phyloP scores from a whole-genome alignment of 139 green algal genomes.

The Chlamydomonas sp. region DNA sequence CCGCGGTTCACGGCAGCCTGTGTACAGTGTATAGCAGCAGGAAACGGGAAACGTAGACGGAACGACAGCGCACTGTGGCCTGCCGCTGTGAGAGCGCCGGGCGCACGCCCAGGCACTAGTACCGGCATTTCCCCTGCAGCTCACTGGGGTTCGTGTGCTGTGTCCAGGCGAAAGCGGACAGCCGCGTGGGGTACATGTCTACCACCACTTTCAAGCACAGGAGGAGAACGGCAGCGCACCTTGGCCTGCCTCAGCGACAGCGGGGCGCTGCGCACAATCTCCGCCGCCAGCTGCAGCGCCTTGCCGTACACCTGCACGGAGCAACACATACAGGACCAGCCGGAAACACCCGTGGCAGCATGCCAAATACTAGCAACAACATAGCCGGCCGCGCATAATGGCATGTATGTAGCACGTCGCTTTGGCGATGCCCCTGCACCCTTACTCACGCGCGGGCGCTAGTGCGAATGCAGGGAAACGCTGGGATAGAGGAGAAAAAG shows the following conservation, averaged over 20 bases:
- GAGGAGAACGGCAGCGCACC: neutral
- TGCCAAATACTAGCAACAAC: no score
- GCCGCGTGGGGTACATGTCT: neutral
- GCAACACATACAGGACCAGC: no score
- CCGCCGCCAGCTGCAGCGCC: constrained; percentile 59
- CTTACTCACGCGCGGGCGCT: no score
- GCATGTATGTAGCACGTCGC: no score
- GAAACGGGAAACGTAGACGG: neutral
- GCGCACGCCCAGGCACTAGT: neutral
- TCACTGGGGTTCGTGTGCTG: no score
- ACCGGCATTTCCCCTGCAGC: no score
- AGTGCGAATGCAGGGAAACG: no score
- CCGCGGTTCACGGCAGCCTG: constrained; percentile 10
- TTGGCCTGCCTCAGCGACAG: constrained; percentile 84
- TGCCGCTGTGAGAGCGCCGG: constrained; percentile 78
- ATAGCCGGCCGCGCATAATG: no score
- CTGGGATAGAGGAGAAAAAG: no score
- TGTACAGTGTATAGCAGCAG: neutral
- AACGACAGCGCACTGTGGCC: constrained; percentile 62
- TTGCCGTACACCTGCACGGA: constrained; percentile 38
- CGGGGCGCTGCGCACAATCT: constrained; percentile 66
- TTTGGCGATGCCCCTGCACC: no score
- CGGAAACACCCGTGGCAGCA: no score
- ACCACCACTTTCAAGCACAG: constrained; percentile 52
- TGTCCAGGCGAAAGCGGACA: no score